phyloP scores from a whole-genome alignment of 1,139 yeast genomes.

The Blastobotrys proliferans region DNA sequence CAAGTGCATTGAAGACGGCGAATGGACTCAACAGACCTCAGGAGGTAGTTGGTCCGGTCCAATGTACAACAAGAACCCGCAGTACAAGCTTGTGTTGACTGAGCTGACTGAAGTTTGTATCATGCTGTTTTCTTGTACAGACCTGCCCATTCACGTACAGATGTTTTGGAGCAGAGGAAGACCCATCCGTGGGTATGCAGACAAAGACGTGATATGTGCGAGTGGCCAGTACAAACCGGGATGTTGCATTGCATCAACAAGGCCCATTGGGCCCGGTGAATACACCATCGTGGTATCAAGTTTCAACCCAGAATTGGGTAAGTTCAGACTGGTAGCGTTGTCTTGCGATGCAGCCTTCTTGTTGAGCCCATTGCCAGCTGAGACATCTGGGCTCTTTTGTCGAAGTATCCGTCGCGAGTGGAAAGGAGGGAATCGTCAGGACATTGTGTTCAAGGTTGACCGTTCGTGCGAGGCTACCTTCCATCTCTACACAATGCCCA shows the following conservation, averaged over 20 bases:
- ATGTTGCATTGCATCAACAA: conserved; percentile 26
- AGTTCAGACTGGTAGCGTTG: conserved; percentile 21
- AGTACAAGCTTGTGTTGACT: conserved; percentile 40
- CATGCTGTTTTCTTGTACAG: conserved; percentile 36
- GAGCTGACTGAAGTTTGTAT: conserved; percentile 20
- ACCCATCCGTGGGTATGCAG: conserved; percentile 28
- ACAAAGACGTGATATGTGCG: conserved; percentile 32
- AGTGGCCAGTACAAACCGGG: conserved; percentile 36
- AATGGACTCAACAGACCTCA: conserved; percentile 46
- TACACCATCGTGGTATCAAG: conserved; percentile 38
- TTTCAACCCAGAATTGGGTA: conserved; percentile 27
- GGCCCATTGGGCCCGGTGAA: conserved; percentile 39
- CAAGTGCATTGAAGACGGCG: conserved; percentile 35
- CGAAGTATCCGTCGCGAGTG: conserved; percentile 20
- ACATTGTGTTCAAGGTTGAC: conserved; percentile 14
- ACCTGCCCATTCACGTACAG: conserved; percentile 33
- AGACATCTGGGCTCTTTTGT: conserved; percentile 24
- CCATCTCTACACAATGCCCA: conserved; percentile 7
- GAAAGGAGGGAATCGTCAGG: conserved; percentile 18
- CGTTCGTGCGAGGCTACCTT: conserved; percentile 14
- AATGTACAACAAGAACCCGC: conserved; percentile 60
- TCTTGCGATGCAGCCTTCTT: conserved; percentile 19
- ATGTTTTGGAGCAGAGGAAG: conserved; percentile 32
- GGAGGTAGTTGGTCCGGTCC: conserved; percentile 59
- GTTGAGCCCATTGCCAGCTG: conserved; percentile 20